A percentile compares a stretch with the other conserved stretches of the same genome.
These are phyloP conservation scores for Penicillium hordei DNA, from an alignment of 2,329 filamentous ascomycete genomes.

Conservation along the genomic window DNA sequence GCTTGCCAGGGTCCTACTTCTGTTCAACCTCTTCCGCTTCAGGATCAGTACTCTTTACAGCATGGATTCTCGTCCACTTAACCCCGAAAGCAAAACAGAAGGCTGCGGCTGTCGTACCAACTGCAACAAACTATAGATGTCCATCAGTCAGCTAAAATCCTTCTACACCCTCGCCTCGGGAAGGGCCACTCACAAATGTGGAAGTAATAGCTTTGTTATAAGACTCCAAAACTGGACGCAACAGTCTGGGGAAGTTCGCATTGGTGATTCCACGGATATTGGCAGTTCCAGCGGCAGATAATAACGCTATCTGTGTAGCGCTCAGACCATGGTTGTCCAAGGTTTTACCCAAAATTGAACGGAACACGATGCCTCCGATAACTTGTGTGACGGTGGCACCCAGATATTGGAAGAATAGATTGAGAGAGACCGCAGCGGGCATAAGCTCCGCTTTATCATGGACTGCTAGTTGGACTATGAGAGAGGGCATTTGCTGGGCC, in stretches of 20 bases:
- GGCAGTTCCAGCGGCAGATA: neutral
- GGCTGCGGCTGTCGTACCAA: neutral
- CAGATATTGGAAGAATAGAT: conserved; percentile 6
- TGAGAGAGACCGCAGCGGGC: conserved; percentile 3
- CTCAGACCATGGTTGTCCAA: neutral
- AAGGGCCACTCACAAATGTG: neutral
- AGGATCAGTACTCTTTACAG: neutral
- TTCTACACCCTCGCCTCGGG: neutral
- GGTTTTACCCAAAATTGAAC: neutral
- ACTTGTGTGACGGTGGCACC: conserved; percentile 1
- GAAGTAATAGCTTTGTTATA: neutral
- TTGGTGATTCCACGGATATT: neutral
- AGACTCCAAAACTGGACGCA: neutral
- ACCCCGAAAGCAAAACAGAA: neutral
- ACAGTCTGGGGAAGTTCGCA: neutral
- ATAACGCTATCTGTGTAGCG: neutral
- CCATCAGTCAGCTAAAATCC: neutral
- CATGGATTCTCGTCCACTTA: neutral
- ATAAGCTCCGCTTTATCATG: conserved; percentile 3
- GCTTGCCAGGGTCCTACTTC: neutral
- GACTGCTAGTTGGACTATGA: conserved; percentile 4
- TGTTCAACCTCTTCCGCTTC: neutral
- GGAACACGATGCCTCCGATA: neutral
- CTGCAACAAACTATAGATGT: neutral
- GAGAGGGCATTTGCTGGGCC: conserved; percentile 8